Evolutionary conservation across 306 rosid species (phyloP).

Genomic region (Albizia julibrissin): DNA sequence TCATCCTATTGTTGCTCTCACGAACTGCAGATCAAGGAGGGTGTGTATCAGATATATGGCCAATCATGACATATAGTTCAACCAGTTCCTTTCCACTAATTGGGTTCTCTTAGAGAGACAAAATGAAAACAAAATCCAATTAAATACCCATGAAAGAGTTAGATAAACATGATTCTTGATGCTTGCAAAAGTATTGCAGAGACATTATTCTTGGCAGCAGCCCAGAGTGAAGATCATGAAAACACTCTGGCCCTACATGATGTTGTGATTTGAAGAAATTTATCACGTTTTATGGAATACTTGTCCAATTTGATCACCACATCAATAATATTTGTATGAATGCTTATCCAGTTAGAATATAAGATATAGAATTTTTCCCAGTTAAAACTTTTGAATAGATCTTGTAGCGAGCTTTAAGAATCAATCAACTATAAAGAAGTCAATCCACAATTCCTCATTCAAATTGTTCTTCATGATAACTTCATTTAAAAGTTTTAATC

Average conservation of each 20-base stretch:
- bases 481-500: constrained; percentile 4
- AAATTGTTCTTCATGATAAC: neutral
- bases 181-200: constrained; percentile 59
- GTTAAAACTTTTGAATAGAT: constrained; percentile 11
- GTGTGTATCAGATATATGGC: constrained; percentile 12
- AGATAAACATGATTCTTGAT: constrained; percentile 55
- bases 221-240: constrained; percentile 67
- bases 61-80: constrained; percentile 34
- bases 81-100: constrained; percentile 44
- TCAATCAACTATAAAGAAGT: neutral
- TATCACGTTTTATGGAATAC: neutral
- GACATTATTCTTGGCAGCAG: neutral
- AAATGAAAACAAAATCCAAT: constrained; percentile 39
- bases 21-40: constrained; percentile 35
- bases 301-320: neutral
- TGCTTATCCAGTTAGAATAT: neutral
- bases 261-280: neutral
- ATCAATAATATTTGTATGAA: neutral
- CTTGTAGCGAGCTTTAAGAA: constrained; percentile 9
- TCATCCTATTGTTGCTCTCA: constrained; percentile 60
- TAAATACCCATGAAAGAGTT: constrained; percentile 43
- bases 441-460: neutral
- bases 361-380: neutral
- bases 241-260: neutral
- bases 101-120: constrained; percentile 38